These are phyloP conservation scores for Chrysanthemum seticuspe DNA, from an alignment of 129 eudicot genomes.

Conservation along the genomic window DNA sequence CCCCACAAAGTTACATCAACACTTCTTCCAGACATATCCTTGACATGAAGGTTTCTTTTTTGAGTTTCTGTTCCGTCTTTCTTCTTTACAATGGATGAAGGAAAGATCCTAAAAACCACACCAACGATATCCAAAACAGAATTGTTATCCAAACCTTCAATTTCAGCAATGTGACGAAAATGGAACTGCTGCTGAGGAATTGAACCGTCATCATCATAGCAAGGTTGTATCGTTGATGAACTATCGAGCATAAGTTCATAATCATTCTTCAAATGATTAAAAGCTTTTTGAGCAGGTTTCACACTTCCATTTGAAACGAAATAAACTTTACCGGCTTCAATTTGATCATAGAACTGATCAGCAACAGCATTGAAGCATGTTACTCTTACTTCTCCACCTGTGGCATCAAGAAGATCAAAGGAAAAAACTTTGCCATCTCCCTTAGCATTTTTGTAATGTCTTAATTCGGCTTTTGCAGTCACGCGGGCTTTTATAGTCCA, in stretches of 20 bases:
- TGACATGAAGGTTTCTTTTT: constrained; percentile 61
- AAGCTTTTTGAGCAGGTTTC: constrained; percentile 75
- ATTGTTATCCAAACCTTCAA: constrained; percentile 66
- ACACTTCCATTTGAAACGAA: constrained; percentile 68
- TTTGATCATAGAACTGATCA: constrained; percentile 65
- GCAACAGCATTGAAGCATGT: constrained; percentile 94
- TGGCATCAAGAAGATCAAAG: constrained; percentile 87
- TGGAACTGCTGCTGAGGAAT: constrained; percentile 81
- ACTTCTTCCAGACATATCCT: constrained; percentile 87
- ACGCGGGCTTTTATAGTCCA: constrained; percentile 97
- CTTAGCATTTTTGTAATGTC: constrained; percentile 67
- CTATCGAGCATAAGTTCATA: constrained; percentile 69
- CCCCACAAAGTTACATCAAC: constrained; percentile 96
- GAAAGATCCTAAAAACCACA: constrained; percentile 63
- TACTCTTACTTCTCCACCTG: constrained; percentile 79
- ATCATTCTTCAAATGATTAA: constrained; percentile 78
- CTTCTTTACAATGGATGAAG: constrained; percentile 57
- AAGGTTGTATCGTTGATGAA: constrained; percentile 71
- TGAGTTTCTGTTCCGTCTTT: constrained; percentile 77
- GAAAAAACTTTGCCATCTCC: constrained; percentile 92
- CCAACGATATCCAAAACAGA: constrained; percentile 74
- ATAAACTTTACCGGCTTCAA: constrained; percentile 71
- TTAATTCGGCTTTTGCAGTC: constrained; percentile 67
- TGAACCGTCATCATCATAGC: constrained; percentile 59
- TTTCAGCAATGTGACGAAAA: constrained; percentile 63